Evolutionary conservation across 805 yeast species (phyloP).

Genomic region (Candida loeiensis): DNA sequence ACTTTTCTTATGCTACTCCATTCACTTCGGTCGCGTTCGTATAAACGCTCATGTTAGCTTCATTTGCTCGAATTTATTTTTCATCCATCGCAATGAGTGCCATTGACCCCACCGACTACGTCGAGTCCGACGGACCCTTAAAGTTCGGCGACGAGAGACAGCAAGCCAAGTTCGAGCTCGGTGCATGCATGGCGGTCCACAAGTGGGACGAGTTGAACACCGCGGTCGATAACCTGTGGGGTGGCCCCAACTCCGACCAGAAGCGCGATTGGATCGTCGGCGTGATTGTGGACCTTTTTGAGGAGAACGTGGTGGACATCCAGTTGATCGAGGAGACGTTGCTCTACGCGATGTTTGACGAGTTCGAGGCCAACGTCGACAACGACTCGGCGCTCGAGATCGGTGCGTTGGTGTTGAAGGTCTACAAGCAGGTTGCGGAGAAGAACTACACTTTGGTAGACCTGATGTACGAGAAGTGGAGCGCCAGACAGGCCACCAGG

Average conservation of each 20-base stretch:
- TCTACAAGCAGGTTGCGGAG: conserved; percentile 61
- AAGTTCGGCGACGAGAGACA: conserved; percentile 55
- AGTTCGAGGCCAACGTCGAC: conserved; percentile 83
- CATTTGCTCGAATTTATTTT: too few relatives aligned
- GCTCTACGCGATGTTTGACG: conserved; percentile 89
- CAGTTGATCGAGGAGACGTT: conserved; percentile 81
- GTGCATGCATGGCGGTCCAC: conserved; percentile 87
- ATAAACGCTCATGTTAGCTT: too few relatives aligned
- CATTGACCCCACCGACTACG: conserved; percentile 48
- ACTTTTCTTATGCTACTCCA: too few relatives aligned
- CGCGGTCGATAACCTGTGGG: conserved; percentile 94
- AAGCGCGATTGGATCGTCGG: conserved; percentile 95
- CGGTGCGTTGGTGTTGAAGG: conserved; percentile 60
- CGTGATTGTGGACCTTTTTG: conserved; percentile 73
- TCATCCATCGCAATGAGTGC: conserved; percentile 1
- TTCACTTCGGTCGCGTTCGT: too few relatives aligned
- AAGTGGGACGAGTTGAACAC: conserved; percentile 84
- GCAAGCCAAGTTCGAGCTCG: conserved; percentile 86
- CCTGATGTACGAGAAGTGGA: conserved; percentile 56
- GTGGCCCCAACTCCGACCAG: conserved; percentile 86
- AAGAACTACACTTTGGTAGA: conserved; percentile 56
- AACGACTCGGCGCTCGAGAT: conserved; percentile 81
- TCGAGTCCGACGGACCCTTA: conserved; percentile 46
- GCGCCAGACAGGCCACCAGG: conserved; percentile 43
- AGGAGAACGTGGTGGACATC: conserved; percentile 64